A percentile compares a stretch with the other conserved stretches of the same genome.
These are phyloP conservation scores for Uncinocarpus reesii DNA, from an alignment of 2,329 filamentous ascomycete genomes.

Conservation along the genomic window DNA sequence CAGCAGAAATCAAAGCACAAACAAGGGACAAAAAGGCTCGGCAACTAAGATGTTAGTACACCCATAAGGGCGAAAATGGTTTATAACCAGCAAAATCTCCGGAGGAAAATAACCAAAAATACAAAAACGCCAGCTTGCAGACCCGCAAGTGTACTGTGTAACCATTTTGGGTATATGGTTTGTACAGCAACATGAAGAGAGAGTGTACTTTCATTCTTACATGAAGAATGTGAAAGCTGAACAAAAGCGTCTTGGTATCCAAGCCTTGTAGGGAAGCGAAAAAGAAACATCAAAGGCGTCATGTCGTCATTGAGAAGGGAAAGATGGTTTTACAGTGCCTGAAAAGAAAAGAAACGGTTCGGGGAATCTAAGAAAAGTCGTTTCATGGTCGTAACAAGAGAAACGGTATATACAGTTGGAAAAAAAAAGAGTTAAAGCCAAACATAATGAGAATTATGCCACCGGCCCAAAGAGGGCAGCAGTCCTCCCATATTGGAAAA, in stretches of 20 bases:
- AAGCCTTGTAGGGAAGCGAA: neutral
- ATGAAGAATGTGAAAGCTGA: neutral
- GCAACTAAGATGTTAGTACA: no score
- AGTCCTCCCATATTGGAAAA: neutral
- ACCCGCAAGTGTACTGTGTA: no score
- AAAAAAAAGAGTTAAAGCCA: neutral
- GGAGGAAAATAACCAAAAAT: no score
- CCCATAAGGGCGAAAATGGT: no score
- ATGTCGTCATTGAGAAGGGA: neutral
- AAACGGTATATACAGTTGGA: slow-evolving; percentile 9
- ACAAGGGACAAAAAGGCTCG: no score
- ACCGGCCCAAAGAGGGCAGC: slow-evolving; percentile 1
- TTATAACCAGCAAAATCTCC: no score
- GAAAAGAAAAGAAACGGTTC: neutral
- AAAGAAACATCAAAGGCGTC: neutral
- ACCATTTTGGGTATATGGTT: no score
- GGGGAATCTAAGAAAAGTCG: slow-evolving; percentile 5
- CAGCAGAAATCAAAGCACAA: no score
- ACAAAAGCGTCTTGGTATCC: neutral
- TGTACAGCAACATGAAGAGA: no score
- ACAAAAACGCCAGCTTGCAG: no score
- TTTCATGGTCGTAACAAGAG: slow-evolving; percentile 10
- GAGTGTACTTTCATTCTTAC: no score
- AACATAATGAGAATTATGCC: neutral
- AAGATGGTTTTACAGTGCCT: neutral